phyloP scores from a whole-genome alignment of 257 asterid genomes.

The Nicotiana sylvestris region DNA sequence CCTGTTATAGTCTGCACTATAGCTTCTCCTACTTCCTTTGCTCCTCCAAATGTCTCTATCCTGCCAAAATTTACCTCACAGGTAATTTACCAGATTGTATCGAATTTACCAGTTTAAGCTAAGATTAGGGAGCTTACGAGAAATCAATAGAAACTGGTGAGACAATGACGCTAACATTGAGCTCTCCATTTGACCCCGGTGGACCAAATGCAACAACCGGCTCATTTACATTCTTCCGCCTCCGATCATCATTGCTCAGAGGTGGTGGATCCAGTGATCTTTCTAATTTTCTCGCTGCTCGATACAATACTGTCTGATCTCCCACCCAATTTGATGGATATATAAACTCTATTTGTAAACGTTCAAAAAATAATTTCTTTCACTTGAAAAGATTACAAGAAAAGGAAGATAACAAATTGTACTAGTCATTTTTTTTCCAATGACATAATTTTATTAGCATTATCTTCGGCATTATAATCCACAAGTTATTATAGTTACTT shows the following conservation, averaged over 20 bases:
- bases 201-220: conserved; percentile 91
- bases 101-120: background rate
- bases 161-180: conserved; percentile 85
- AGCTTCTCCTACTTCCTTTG: conserved; percentile 74
- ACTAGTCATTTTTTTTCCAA: background rate
- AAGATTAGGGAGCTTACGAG: conserved; percentile 47
- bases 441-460: background rate
- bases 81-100: no score
- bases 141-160: conserved; percentile 65
- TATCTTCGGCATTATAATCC: background rate
- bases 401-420: background rate
- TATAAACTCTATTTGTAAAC: conserved; percentile 49
- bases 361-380: background rate
- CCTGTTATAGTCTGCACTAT: conserved; percentile 47
- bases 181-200: conserved; percentile 92
- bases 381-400: background rate
- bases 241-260: conserved; percentile 26
- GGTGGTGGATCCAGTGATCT: conserved; percentile 72
- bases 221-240: conserved; percentile 46
- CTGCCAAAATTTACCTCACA: conserved; percentile 25
- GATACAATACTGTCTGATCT: conserved; percentile 62
- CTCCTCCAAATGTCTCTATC: conserved; percentile 82
- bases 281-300: conserved; percentile 79
- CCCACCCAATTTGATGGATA: conserved; percentile 85
- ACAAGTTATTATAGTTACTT: background rate